Conservation (phyloP, 2,329 filamentous ascomycete genomes). For the Fusarium subtropicale region DNA sequence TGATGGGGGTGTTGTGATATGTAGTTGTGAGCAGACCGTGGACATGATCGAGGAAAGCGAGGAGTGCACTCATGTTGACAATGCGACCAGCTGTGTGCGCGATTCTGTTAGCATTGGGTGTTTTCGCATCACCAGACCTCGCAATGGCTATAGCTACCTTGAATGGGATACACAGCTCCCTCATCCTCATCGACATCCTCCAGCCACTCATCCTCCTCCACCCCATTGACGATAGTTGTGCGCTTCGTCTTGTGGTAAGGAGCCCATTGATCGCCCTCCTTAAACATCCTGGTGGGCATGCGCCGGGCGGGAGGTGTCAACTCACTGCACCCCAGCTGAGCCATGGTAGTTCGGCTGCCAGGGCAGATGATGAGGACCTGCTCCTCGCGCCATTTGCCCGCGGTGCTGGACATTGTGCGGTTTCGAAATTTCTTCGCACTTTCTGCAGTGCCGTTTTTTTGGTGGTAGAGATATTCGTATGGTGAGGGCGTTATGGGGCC, state of each 20-base stretch:
- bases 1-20: conserved; percentile 95
- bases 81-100: conserved; percentile 75
- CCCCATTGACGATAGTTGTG: conserved; percentile 63
- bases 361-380: conserved; percentile 79
- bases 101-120: conserved; percentile 35
- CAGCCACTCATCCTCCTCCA: conserved; percentile 77
- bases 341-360: conserved; percentile 89
- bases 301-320: conserved; percentile 90
- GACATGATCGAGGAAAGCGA: conserved; percentile 91
- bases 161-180: conserved; percentile 89
- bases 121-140: not conserved
- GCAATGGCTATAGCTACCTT: conserved; percentile 56
- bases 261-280: conserved; percentile 79
- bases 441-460: not conserved
- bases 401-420: conserved; percentile 64
- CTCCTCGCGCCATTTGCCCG: conserved; percentile 72
- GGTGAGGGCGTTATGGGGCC: conserved; percentile 26
- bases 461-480: conserved; percentile 12
- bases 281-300: conserved; percentile 94
- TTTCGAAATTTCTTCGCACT: conserved; percentile 15
- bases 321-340: conserved; percentile 89
- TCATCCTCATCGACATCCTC: conserved; percentile 90
- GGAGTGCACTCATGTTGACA: conserved; percentile 90
- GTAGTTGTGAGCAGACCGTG: conserved; percentile 89
- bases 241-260: conserved; percentile 82